Evolutionary conservation across 257 asterid species (phyloP).

Genomic region (Petunia axillaris): DNA sequence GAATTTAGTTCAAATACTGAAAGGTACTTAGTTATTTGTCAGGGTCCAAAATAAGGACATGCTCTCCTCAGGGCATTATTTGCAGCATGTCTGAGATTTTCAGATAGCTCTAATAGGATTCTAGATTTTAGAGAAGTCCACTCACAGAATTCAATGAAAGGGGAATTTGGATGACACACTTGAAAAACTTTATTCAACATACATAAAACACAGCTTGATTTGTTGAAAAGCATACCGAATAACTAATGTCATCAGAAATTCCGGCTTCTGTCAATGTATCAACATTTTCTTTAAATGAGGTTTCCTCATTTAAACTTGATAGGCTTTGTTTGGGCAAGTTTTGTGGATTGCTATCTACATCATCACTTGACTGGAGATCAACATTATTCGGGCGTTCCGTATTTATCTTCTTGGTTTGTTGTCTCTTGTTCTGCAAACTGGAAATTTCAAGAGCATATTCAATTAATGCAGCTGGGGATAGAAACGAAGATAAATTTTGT

Average conservation of each 20-base stretch:
- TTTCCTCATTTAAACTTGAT: slow-evolving; percentile 44
- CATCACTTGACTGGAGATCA: slow-evolving; percentile 44
- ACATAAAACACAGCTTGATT: background rate
- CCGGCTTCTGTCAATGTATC: slow-evolving; percentile 39
- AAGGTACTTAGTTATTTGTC: slow-evolving; percentile 9
- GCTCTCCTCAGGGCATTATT: slow-evolving; percentile 14
- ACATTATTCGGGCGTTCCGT: slow-evolving; percentile 46
- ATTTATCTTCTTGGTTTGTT: slow-evolving; percentile 57
- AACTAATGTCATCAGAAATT: slow-evolving; percentile 38
- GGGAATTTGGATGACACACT: background rate
- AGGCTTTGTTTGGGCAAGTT: slow-evolving; percentile 13
- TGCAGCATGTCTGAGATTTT: slow-evolving; percentile 12
- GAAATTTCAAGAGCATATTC: slow-evolving; percentile 30
- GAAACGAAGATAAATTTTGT: background rate
- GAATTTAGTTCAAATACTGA: slow-evolving; percentile 18
- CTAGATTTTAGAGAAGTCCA: slow-evolving; percentile 1
- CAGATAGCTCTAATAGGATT: slow-evolving; percentile 14
- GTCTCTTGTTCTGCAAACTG: slow-evolving; percentile 74
- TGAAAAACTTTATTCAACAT: background rate
- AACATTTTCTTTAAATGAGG: slow-evolving; percentile 30
- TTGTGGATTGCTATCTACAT: slow-evolving; percentile 35
- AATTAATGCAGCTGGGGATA: slow-evolving; percentile 19
- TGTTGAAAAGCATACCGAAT: slow-evolving; percentile 41
- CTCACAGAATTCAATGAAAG: background rate
- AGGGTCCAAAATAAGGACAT: background rate